phyloP scores from a whole-genome alignment of 345 rosid genomes.

The Arabidopsis arenosa region DNA sequence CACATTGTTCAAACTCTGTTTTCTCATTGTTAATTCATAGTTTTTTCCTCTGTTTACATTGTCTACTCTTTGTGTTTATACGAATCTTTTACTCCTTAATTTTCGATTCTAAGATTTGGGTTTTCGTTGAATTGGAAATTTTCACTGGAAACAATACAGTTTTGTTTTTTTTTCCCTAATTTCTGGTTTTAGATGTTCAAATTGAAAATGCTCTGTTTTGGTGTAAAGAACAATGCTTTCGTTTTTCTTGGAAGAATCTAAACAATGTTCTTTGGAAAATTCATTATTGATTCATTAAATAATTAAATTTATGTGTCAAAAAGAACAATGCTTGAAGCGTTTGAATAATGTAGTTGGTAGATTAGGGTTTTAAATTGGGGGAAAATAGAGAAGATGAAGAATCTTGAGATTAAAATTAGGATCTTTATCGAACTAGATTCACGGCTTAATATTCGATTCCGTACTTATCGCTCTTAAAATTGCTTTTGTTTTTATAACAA shows the following conservation, averaged over 20 bases:
- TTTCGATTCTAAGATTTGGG: constrained; percentile 30
- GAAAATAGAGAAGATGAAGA: constrained; percentile 3
- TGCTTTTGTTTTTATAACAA: neutral
- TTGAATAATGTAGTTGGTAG: constrained; percentile 33
- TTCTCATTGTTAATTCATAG: neutral
- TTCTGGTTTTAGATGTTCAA: neutral
- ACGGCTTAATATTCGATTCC: constrained; percentile 35
- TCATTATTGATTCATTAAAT: neutral
- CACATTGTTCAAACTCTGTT: constrained; percentile 22
- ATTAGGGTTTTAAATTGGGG: constrained; percentile 5
- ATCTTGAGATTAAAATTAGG: neutral
- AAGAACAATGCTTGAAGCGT: neutral
- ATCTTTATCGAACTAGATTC: constrained; percentile 35
- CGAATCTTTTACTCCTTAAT: neutral
- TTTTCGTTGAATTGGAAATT: constrained; percentile 1
- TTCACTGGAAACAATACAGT: constrained; percentile 2
- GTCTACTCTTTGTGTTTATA: neutral
- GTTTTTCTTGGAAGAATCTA: neutral
- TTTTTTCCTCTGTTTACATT: neutral
- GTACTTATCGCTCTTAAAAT: constrained; percentile 26
- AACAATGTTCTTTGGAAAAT: constrained; percentile 25
- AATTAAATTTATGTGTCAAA: neutral
- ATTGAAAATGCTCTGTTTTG: constrained; percentile 25
- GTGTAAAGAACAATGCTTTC: constrained; percentile 25
- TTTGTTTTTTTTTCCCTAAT: neutral